These are phyloP conservation scores for Plasmodium inui DNA, from an alignment of 169 alveolate genomes.

Conservation along the genomic window DNA sequence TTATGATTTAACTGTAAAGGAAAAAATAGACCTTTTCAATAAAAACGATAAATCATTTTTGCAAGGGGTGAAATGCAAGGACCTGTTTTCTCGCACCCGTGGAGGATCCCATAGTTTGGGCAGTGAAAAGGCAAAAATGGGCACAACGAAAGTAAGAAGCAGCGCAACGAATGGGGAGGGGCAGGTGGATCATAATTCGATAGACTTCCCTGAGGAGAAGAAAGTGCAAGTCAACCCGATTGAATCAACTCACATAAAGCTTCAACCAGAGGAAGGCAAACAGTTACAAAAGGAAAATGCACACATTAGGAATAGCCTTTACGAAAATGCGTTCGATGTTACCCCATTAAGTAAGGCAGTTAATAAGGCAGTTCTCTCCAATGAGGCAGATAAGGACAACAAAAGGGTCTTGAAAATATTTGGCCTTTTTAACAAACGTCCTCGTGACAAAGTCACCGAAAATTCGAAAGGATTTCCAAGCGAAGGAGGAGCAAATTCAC, in stretches of 20 bases:
- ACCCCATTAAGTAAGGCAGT: not conserved
- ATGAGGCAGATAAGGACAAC: not conserved
- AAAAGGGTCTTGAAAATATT: not conserved
- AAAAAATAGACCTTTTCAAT: constrained; percentile 48
- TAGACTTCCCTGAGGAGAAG: not conserved
- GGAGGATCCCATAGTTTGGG: not conserved
- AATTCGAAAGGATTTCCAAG: not conserved
- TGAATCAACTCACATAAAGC: not conserved
- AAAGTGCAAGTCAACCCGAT: not conserved
- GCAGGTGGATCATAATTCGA: not conserved
- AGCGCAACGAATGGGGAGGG: not conserved
- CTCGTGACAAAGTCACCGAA: not conserved
- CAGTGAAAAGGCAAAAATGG: not conserved
- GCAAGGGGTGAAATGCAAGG: not conserved
- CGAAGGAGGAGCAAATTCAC: not conserved
- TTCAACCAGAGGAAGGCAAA: not conserved
- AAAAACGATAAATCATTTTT: constrained; percentile 44
- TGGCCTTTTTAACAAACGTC: not conserved
- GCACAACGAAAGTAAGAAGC: constrained; percentile 1
- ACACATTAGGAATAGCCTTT: not conserved
- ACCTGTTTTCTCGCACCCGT: not conserved
- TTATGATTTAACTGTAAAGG: constrained; percentile 37
- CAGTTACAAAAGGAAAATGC: not conserved
- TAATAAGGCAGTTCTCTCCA: not conserved
- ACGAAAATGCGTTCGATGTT: not conserved